Evolutionary conservation across 2,329 filamentous ascomycete genomes (phyloP), one percentile per base, ranked within the genome.

Genomic region (Colletotrichum navitas): DNA sequence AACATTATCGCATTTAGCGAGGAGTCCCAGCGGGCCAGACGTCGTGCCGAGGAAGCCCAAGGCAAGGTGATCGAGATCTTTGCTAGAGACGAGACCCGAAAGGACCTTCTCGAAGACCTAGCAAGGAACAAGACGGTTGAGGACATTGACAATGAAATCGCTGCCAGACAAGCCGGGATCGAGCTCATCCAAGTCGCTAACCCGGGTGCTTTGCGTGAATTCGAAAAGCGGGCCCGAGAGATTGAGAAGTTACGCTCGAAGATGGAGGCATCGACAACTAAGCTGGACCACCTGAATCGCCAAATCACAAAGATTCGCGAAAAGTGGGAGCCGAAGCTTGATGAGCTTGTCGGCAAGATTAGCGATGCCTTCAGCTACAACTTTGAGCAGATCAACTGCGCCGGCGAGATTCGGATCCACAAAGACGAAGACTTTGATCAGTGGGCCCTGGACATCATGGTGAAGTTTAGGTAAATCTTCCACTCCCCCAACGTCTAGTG

Each of bases 391-490:
- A 98, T 99, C 78, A 94, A 92, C 75, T 98, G 96, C 80, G 95
- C 95, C 6, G 96, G 96, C 45, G 93, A 98, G 81, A 94, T 99
- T 5, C 88, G 88, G 72, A 86, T 99, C 5, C 88, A 95, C 85
- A 98, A 98, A 80, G 93, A 94, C 75, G 92, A 94, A 29, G 94
- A 98, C 79, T 99, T 98, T 82, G 94, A 97, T 68, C 90, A 93
- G 73, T 99, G 96, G 96, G 91, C 94, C 1, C 92, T 99, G 73
- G 92, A 97, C 79, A 97, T 99, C 79, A 92, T 92, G 80, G 96
- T 99, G 80, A 97, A 95, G 79, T 99, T 99, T 84, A 92, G 95
- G 91, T 93, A 87, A 71, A 88, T 81, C 51, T 43, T 8, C 51
- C 21, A 68, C n/a, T 36, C n/a, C 21, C 21, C 2, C 2, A 2